These are phyloP conservation scores for Globisporangium heterothallicum DNA, from an alignment of 352 stramenopile genomes.

Conservation along the genomic window DNA sequence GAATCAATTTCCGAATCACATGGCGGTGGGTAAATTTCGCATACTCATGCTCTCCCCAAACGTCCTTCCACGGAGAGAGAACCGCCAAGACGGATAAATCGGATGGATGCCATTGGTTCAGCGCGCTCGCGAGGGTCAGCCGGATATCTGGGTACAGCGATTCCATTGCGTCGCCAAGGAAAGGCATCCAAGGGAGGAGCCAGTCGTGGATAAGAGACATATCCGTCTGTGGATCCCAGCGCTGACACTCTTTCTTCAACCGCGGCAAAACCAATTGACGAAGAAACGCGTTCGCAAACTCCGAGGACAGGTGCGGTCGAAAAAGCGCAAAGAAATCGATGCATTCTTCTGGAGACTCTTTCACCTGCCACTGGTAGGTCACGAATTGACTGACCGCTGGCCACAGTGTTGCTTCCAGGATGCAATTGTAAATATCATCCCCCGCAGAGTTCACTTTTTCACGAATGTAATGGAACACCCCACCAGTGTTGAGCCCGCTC, in stretches of 20 bases:
- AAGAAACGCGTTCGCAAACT: slow-evolving; percentile 52
- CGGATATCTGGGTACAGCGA: slow-evolving; percentile 69
- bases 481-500: background rate
- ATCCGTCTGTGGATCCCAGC: slow-evolving; percentile 48
- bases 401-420: slow-evolving; percentile 75
- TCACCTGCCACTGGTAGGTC: slow-evolving; percentile 57
- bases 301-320: slow-evolving; percentile 37
- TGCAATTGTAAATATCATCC: slow-evolving; percentile 72
- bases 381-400: slow-evolving; percentile 59
- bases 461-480: slow-evolving; percentile 60
- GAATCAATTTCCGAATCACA: slow-evolving; percentile 68
- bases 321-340: slow-evolving; percentile 44
- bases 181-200: slow-evolving; percentile 61
- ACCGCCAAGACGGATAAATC: slow-evolving; percentile 58
- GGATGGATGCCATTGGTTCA: slow-evolving; percentile 80
- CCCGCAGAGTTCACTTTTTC: slow-evolving; percentile 51
- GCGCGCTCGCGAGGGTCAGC: slow-evolving; percentile 44
- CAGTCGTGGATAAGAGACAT: slow-evolving; percentile 66
- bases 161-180: slow-evolving; percentile 38
- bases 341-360: slow-evolving; percentile 27
- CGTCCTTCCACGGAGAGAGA: slow-evolving; percentile 58
- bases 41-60: slow-evolving; percentile 80
- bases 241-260: slow-evolving; percentile 63
- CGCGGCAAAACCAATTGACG: slow-evolving; percentile 57
- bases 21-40: slow-evolving; percentile 80